These are phyloP conservation scores for Aspergillus coremiiformis DNA, from an alignment of 495 filamentous ascomycete species.

Conservation along the genomic window DNA sequence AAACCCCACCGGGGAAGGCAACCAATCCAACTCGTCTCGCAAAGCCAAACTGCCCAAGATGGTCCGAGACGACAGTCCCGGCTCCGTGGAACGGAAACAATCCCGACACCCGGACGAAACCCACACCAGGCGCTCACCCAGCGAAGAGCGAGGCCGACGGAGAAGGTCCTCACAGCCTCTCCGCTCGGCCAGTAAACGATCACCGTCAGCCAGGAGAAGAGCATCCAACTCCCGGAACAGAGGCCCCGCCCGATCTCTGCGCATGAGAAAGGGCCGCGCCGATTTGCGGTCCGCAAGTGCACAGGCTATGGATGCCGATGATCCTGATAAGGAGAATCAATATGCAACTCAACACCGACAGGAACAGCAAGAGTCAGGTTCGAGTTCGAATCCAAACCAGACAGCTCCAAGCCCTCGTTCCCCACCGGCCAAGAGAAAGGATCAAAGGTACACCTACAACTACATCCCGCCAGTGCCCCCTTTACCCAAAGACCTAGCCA, in stretches of 20 bases:
- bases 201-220: constrained; percentile 11
- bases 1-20: constrained; percentile 15
- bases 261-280: constrained; percentile 20
- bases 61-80: constrained; percentile 32
- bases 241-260: constrained; percentile 15
- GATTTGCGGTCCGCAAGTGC: constrained; percentile 21
- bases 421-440: constrained; percentile 17
- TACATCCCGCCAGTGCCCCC: constrained; percentile 42
- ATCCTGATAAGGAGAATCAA: constrained; percentile 15
- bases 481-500: constrained; percentile 34
- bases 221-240: constrained; percentile 20
- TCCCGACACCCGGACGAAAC: constrained; percentile 1
- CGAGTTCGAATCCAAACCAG: not conserved
- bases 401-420: constrained; percentile 10
- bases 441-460: constrained; percentile 11
- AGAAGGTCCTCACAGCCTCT: constrained; percentile 6
- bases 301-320: not conserved
- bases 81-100: constrained; percentile 30
- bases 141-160: constrained; percentile 13
- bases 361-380: not conserved
- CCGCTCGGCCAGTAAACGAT: constrained; percentile 8
- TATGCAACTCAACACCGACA: not conserved
- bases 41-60: constrained; percentile 33
- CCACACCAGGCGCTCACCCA: constrained; percentile 6
- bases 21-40: constrained; percentile 10